phyloP scores from a whole-genome alignment of 106 monocot species.

The Allium fistulosum region DNA sequence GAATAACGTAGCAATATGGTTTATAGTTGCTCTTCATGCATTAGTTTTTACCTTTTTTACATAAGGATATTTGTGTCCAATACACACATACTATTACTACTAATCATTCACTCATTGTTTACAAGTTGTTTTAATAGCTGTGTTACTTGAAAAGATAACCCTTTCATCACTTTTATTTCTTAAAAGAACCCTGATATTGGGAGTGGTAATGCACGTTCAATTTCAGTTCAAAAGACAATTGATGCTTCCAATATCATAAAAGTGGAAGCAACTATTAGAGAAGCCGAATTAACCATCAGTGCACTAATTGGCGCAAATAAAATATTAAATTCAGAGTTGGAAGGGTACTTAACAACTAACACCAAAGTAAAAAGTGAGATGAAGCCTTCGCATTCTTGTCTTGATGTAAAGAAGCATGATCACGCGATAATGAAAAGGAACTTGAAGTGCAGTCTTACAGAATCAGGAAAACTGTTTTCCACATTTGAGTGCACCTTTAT shows the following conservation, averaged over 20 bases:
- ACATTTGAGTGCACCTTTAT: conserved; percentile 30
- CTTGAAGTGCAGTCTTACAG: conserved; percentile 22
- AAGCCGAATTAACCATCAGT: conserved; percentile 68
- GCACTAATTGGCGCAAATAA: conserved; percentile 52
- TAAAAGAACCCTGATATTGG: conserved; percentile 65
- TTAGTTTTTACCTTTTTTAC: too few relatives aligned
- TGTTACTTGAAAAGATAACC: too few relatives aligned
- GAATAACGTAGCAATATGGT: too few relatives aligned
- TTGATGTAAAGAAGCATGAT: conserved; percentile 34
- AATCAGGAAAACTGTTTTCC: conserved; percentile 23
- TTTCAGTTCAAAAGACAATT: conserved; percentile 56
- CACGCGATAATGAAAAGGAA: conserved; percentile 24
- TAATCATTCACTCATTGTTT: too few relatives aligned
- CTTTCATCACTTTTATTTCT: too few relatives aligned
- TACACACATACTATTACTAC: too few relatives aligned
- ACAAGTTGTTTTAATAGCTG: too few relatives aligned
- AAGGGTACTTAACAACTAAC: conserved; percentile 33
- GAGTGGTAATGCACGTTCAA: conserved; percentile 31
- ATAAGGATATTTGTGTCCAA: too few relatives aligned
- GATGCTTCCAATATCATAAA: conserved; percentile 63
- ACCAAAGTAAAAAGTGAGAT: conserved; percentile 24
- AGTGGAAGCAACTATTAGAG: conserved; percentile 56
- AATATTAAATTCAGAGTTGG: conserved; percentile 42
- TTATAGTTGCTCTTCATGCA: too few relatives aligned
- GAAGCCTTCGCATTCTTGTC: conserved; percentile 26